Evolutionary conservation across 768 basidiomycete genomes (phyloP).

Genomic region (Russula emetica): DNA sequence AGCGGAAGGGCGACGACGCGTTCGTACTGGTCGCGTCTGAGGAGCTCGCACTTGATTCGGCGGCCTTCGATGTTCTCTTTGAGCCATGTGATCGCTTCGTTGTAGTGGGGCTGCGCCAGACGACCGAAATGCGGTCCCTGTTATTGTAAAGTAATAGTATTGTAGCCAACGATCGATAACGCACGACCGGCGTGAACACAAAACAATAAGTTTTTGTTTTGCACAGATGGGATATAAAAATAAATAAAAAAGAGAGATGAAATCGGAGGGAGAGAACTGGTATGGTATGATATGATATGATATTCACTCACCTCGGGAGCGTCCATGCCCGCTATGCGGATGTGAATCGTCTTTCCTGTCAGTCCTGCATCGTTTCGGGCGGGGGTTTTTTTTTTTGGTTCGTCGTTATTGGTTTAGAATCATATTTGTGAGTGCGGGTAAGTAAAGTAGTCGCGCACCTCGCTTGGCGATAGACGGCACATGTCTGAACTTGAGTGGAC

Average conservation of each 20-base stretch:
- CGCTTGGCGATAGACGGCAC: conserved; percentile 51
- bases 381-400: background rate
- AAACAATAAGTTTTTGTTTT: background rate
- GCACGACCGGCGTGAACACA: background rate
- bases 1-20: conserved; percentile 72
- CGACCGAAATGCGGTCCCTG: conserved; percentile 84
- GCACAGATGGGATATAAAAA: too few relatives aligned
- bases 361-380: conserved; percentile 45
- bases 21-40: conserved; percentile 77
- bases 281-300: too few relatives aligned
- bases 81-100: conserved; percentile 76
- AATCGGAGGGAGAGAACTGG: too few relatives aligned
- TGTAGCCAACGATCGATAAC: background rate
- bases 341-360: conserved; percentile 76
- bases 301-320: conserved; percentile 71
- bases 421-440: background rate
- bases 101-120: conserved; percentile 65
- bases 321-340: conserved; percentile 87
- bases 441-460: conserved; percentile 39
- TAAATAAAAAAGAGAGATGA: too few relatives aligned
- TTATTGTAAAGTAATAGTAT: background rate
- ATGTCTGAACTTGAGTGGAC: conserved; percentile 64
- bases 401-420: background rate
- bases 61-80: conserved; percentile 52
- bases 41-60: conserved; percentile 63